Conservation (phyloP, 768 basidiomycete genomes). For the Trametes punicea region DNA sequence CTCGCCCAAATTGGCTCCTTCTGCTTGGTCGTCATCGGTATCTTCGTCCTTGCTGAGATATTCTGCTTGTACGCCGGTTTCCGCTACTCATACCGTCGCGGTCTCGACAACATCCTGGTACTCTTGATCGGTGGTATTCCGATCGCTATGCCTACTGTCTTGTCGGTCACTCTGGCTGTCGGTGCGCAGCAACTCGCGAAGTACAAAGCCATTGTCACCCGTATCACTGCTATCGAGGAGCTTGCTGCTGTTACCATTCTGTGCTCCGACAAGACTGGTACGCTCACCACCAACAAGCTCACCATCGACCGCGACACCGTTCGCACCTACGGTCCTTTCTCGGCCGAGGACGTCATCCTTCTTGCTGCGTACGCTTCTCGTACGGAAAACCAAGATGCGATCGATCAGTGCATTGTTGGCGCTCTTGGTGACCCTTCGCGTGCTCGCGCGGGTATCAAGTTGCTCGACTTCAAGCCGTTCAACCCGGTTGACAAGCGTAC, state of each 20-base stretch:
- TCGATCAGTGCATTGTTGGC: slow-evolving; percentile 81
- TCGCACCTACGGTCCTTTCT: slow-evolving; percentile 86
- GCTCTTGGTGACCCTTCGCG: slow-evolving; percentile 68
- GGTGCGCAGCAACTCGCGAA: slow-evolving; percentile 98
- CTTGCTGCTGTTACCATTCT: slow-evolving; percentile 97
- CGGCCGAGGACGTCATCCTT: slow-evolving; percentile 86
- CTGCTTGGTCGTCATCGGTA: slow-evolving; percentile 94
- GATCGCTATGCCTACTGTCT: slow-evolving; percentile 98
- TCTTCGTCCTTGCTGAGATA: slow-evolving; percentile 94
- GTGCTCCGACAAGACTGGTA: slow-evolving; percentile 99
- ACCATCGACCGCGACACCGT: slow-evolving; percentile 94
- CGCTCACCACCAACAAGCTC: slow-evolving; percentile 98
- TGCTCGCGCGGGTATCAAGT: slow-evolving; percentile 90
- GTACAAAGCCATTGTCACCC: slow-evolving; percentile 99
- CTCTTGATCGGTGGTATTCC: slow-evolving; percentile 99
- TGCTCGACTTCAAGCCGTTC: slow-evolving; percentile 99
- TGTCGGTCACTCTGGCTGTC: slow-evolving; percentile 97
- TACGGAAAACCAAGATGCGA: slow-evolving; percentile 99
- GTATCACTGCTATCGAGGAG: slow-evolving; percentile 99
- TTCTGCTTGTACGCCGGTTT: slow-evolving; percentile 91
- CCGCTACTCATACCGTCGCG: slow-evolving; percentile 86
- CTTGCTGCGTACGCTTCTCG: slow-evolving; percentile 95
- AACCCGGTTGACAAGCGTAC: slow-evolving; percentile 99
- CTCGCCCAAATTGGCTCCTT: slow-evolving; percentile 97
- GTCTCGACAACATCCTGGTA: slow-evolving; percentile 96